Base-by-base conservation (phyloP, 1,284 basidiomycete species). In the Afroboletus lepidellus region DNA sequence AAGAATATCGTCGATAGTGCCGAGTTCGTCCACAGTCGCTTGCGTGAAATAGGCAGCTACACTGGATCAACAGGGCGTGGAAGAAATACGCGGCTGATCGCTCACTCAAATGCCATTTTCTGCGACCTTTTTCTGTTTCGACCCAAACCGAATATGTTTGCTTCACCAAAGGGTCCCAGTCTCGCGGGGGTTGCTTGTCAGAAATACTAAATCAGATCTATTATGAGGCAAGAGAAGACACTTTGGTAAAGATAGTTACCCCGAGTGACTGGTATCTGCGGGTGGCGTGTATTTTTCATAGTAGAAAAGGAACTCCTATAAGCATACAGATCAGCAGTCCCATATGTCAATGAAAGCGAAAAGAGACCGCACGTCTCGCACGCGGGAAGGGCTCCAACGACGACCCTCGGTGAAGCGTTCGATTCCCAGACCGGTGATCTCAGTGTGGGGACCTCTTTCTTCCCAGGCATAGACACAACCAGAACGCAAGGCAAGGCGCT, bases 381-480 rank as follows among this genome's bases (percentile, higher is more conserved):
- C 87, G 47, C 88, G 78, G 54, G 84, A 87, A 36, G 87, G 84
- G 39, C 84, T 86, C 87, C 87, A 90, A 57, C 84, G 76, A 64
- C 87, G 80, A 37, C 86, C 89, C 66, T 89, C 88, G 4, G 87
- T 92, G 74, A 84, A 84, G 13, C 83, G 75, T 57, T 90, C 88
- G 67, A 90, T 90, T 33, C 87, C 86, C 45, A 89, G 75, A 13
- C 87, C 88, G 1, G 86, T 88, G 16, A 88, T 81, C 65, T 84
- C 82, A 32, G 85, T 85, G 53, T 87, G 84, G 32, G 84, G 85
- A 9, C 85, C 85, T 50, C 87, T 78, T 66, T 90, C 89, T 68
- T 92, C 90, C 90, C 90, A 92, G 50, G 88, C 85, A 64, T 91
- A 92, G 49, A 90, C 81, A 60, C 87, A 87, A 25, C 89, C 89